Evolutionary conservation across 495 filamentous ascomycete species (phyloP).

Genomic region (Aspergillus sparsus): DNA sequence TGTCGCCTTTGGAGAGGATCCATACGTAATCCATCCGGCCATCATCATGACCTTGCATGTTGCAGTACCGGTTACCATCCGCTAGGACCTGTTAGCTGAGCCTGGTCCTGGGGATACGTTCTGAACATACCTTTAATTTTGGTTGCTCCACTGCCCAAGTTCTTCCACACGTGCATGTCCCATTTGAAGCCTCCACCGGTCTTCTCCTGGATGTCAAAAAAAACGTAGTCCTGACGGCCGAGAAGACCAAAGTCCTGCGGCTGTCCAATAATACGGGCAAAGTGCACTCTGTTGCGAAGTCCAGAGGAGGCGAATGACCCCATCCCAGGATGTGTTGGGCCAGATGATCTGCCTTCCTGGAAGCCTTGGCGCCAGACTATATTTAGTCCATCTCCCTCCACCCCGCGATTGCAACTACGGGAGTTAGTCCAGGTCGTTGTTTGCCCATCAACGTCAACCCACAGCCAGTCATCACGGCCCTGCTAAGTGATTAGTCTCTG

Average conservation of each 20-base stretch:
- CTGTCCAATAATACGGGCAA: not conserved
- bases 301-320: not conserved
- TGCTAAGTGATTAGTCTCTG: too few relatives aligned
- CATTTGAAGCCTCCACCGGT: not conserved
- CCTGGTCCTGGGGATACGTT: too few relatives aligned
- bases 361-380: not conserved
- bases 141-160: not conserved
- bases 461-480: not conserved
- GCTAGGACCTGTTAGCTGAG: too few relatives aligned
- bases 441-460: not conserved
- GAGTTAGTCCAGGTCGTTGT: not conserved
- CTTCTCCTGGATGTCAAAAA: not conserved
- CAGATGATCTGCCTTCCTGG: not conserved
- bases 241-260: not conserved
- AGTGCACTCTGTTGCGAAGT: not conserved
- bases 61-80: not conserved
- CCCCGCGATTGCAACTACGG: not conserved
- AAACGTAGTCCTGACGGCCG: not conserved
- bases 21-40: not conserved
- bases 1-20: not conserved
- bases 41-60: not conserved
- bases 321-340: not conserved
- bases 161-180: not conserved
- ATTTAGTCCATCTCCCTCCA: not conserved
- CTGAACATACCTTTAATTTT: not conserved